Conservation (phyloP, 2,329 filamentous ascomycete genomes). For the Blumeria hordei region DNA sequence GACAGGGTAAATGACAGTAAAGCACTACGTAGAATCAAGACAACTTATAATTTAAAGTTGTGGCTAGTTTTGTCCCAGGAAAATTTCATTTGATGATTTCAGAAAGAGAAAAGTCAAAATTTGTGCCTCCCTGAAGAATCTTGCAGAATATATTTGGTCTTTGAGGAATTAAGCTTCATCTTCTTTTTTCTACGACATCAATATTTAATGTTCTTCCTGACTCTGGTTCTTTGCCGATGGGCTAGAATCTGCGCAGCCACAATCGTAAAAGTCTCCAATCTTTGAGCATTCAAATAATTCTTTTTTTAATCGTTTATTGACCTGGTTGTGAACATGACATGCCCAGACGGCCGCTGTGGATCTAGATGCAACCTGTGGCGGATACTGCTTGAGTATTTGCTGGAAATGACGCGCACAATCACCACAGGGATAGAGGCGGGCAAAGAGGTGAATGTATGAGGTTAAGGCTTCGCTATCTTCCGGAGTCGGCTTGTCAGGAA, state of each 20-base stretch:
- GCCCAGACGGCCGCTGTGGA: slow-evolving; percentile 42
- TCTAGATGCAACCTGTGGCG: slow-evolving; percentile 38
- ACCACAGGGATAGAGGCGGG: slow-evolving; percentile 44
- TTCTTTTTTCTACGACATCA: no score
- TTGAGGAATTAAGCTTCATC: no score
- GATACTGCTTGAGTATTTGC: slow-evolving; percentile 32
- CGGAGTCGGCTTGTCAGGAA: slow-evolving; percentile 36
- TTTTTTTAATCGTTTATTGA: slow-evolving; percentile 39
- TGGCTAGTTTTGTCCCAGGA: no score
- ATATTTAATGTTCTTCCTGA: no score
- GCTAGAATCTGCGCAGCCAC: slow-evolving; percentile 41
- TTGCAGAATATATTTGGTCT: no score
- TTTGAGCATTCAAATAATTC: slow-evolving; percentile 38
- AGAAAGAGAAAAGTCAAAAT: no score
- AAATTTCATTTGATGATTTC: no score
- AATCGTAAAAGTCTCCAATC: slow-evolving; percentile 49
- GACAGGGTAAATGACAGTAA: no score
- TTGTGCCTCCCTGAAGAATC: no score
- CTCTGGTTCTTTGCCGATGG: no score
- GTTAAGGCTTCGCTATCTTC: slow-evolving; percentile 38
- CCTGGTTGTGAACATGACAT: slow-evolving; percentile 42
- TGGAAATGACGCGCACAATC: slow-evolving; percentile 47
- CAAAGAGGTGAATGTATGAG: slow-evolving; percentile 41
- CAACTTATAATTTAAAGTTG: no score
- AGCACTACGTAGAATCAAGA: no score